Evolutionary conservation across 1,284 basidiomycete genomes (phyloP), one percentile per base, ranked within the genome.

Genomic region (Pseudozyma sp.): DNA sequence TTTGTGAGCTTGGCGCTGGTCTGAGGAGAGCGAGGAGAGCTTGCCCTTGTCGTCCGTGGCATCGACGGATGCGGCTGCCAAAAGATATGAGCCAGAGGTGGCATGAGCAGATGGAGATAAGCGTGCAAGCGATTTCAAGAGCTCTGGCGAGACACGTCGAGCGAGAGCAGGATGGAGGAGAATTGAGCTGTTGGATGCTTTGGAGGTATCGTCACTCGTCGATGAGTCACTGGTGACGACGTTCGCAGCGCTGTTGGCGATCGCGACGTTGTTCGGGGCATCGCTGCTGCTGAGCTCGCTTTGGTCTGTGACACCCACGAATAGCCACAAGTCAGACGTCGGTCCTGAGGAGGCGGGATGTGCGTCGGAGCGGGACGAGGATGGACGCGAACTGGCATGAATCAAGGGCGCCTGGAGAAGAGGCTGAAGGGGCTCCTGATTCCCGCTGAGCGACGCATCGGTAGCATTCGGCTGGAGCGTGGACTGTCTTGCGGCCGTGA

Each of bases 1-100:
- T 34, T 46, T 53, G 49, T 69, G 60, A 17, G 61, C 67, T 42
- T 53, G 17, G 7, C 49, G 51, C 40, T 70, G 62, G n/a, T 61
- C 49, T 9, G 46, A 50, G n/a, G 68, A 57, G 8, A 70, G 37
- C 9, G 33, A n/a, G 13, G 62, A 31, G 19, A 19, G 49, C 37
- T 70, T 70, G 19, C 62, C 68, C 29, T 70, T 70, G 57, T 4
- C 11, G 24, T 51, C 33, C 11, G 9, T 8, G 31, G n/a, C 16
- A 3, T 19, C 17, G 14, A 35, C 4, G 7, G 54, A 44, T 19
- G 68, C 62, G 16, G n/a, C 55, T 13, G 49, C 6, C 0, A 70
- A 54, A 19, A 24, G 33, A 14, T 65, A 70, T 2, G 46, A 65
- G 50, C 68, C 68, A 16, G 46, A 45, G n/a, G 31, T 49, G 34